Conservation (phyloP, 2,329 filamentous ascomycete genomes). For the Cytospora mali region DNA sequence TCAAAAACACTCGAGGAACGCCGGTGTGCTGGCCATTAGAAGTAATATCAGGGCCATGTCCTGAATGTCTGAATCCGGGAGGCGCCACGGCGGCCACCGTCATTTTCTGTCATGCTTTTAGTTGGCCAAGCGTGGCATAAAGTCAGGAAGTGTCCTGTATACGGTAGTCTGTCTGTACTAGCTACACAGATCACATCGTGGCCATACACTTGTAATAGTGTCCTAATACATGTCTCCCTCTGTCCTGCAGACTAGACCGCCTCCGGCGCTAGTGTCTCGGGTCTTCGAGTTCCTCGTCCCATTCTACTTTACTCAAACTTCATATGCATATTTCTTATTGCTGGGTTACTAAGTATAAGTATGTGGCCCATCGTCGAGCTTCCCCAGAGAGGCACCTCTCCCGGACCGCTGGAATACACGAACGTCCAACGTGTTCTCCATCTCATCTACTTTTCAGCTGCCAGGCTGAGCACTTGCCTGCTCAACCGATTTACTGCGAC, state of each 20-base stretch:
- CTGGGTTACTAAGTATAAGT: slow-evolving; percentile 13
- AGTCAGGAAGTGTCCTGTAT: slow-evolving; percentile 7
- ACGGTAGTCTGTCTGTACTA: too few relatives aligned
- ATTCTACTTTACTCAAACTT: slow-evolving; percentile 13
- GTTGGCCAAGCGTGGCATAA: slow-evolving; percentile 20
- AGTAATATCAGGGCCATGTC: slow-evolving; percentile 6
- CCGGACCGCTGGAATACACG: background rate
- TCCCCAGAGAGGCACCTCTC: background rate
- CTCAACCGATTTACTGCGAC: background rate
- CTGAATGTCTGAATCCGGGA: slow-evolving; percentile 8
- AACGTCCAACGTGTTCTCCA: background rate
- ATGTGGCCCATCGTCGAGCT: background rate
- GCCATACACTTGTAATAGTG: slow-evolving; percentile 12
- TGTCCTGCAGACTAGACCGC: slow-evolving; percentile 22
- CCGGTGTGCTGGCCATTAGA: slow-evolving; percentile 6
- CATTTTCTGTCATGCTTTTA: slow-evolving; percentile 4
- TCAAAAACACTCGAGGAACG: slow-evolving; percentile 8
- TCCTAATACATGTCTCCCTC: slow-evolving; percentile 23
- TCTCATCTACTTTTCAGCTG: slow-evolving; percentile 4
- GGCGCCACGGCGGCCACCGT: slow-evolving; percentile 25
- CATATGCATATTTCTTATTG: background rate
- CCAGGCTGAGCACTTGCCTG: slow-evolving; percentile 7
- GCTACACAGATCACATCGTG: slow-evolving; percentile 19
- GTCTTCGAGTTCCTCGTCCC: slow-evolving; percentile 20
- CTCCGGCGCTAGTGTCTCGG: slow-evolving; percentile 24